A percentile compares a stretch with the other conserved stretches of the same genome.
These are phyloP conservation scores for Neofusicoccum umdonicola DNA, from an alignment of 2,329 filamentous ascomycete genomes.

Conservation along the genomic window DNA sequence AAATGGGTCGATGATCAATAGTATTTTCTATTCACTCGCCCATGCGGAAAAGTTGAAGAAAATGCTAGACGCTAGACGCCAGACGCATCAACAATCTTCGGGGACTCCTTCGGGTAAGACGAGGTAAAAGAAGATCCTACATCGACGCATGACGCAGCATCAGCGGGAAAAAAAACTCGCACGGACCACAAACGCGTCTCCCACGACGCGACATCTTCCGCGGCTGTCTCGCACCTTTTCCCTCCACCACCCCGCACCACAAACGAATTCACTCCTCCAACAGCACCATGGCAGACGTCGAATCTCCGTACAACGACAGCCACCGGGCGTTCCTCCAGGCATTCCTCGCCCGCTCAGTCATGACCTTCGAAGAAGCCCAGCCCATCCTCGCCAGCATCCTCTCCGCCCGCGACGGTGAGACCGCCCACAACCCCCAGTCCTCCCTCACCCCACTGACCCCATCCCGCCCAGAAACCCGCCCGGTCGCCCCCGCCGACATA, in stretches of 20 bases:
- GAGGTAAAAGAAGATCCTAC: background rate
- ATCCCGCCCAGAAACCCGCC: conserved; percentile 25
- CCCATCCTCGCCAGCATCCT: conserved; percentile 75
- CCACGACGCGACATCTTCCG: background rate
- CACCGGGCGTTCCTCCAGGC: conserved; percentile 91
- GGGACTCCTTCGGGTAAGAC: too few species aligned
- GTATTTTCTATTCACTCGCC: too few species aligned
- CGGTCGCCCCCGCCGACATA: conserved; percentile 60
- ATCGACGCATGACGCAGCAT: background rate
- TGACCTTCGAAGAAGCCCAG: conserved; percentile 73
- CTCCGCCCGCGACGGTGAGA: conserved; percentile 52
- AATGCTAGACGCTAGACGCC: too few species aligned
- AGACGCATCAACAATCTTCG: too few species aligned
- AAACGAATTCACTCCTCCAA: background rate
- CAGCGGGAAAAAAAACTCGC: background rate
- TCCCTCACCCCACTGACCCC: background rate
- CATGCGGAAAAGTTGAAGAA: too few species aligned
- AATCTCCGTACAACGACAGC: conserved; percentile 54
- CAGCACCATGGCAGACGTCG: conserved; percentile 4
- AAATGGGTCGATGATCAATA: too few species aligned
- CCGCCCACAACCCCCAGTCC: background rate
- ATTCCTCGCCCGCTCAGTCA: conserved; percentile 72
- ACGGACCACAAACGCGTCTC: background rate
- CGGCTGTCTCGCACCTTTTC: background rate
- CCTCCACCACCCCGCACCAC: background rate